Evolutionary conservation across 2,329 filamentous ascomycete genomes (phyloP), one percentile per base, ranked within the genome.

Genomic region (Cercospora zeae-maydis): DNA sequence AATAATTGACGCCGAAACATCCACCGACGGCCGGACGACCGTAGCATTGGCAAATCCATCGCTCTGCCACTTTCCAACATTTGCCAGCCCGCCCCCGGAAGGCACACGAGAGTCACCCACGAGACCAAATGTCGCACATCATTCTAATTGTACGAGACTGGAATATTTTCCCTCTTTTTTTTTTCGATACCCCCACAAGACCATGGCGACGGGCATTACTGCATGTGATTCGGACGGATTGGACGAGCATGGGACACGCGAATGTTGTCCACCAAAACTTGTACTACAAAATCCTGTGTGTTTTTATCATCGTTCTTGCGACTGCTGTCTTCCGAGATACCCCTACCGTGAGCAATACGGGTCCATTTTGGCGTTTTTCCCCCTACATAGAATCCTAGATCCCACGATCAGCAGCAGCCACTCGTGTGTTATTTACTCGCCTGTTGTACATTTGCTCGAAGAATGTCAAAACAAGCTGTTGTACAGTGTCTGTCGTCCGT

Each of bases 171-270:
- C 39, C 24, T 49, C 33, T 45, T 49, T 47, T 45, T 45, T 27
- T 49, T 36, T 59, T 59, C 56, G 56, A 59, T 59, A 59, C 56
- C 56, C 56, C 45, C 34, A 36, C 8, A 51, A 30, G 21, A 51
- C 47, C 56, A 59, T 59, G 51, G 56, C 56, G 56, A 59, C 31
- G 47, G 45, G 56, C 56, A 59, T 59, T 56, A 51, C 21, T 59
- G 56, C 56, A 59, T 59, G 42, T 47, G 56, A 49, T 19, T 51
- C 39, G 47, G 47, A 51, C 13, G 27, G 56, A 21, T 27, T 16
- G 42, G 42, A 59, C 14, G 42, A 59, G 56, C 47, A 31, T 31
- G 21, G 47, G 27, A 51, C 27, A 51, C 27, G 21, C 47, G 13
- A 27, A 16, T 27, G 47, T 24, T 51, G 47, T 31, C 47, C 47